Percentiles rank a stretch among this genome's conserved stretches.
Conservation (phyloP, 208 protist genomes). For the Herpetomonas tarakana region DNA sequence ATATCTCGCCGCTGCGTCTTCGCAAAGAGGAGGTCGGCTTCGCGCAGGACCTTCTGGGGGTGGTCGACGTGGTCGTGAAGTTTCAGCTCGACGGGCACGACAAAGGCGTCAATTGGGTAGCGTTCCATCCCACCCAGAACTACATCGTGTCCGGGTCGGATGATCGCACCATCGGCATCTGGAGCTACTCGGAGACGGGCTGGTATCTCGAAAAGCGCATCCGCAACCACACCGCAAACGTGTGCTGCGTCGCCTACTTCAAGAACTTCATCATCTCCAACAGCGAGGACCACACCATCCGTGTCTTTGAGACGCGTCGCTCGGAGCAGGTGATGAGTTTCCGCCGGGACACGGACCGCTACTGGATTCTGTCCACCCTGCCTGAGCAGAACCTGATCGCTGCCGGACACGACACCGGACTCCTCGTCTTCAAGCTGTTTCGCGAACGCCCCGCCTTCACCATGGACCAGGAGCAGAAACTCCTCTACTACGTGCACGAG, state of each 20-base stretch:
- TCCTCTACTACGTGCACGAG: constrained; percentile 62
- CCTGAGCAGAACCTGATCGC: constrained; percentile 95
- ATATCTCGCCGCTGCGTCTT: constrained; percentile 92
- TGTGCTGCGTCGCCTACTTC: constrained; percentile 96
- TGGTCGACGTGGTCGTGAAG: constrained; percentile 92
- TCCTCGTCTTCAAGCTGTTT: constrained; percentile 98
- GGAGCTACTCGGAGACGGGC: constrained; percentile 89
- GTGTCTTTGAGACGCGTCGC: constrained; percentile 83
- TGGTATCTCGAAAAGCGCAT: constrained; percentile 93
- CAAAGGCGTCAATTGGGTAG: constrained; percentile 98
- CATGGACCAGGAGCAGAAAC: constrained; percentile 24
- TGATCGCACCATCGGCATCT: constrained; percentile 97
- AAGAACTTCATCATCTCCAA: constrained; percentile 96
- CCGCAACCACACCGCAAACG: constrained; percentile 97
- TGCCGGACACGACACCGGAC: constrained; percentile 95
- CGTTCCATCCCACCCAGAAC: constrained; percentile 96
- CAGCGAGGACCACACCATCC: constrained; percentile 95
- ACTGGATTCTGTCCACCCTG: constrained; percentile 97
- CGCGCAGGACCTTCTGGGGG: constrained; percentile 94
- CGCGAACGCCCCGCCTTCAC: constrained; percentile 92
- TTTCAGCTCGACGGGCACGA: constrained; percentile 98
- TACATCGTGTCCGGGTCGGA: constrained; percentile 97
- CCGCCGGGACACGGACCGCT: constrained; percentile 95
- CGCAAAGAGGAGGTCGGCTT: constrained; percentile 57
- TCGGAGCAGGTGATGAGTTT: constrained; percentile 79